Evolutionary conservation across 768 basidiomycete species (phyloP).

Genomic region (Amanita fuliginea): DNA sequence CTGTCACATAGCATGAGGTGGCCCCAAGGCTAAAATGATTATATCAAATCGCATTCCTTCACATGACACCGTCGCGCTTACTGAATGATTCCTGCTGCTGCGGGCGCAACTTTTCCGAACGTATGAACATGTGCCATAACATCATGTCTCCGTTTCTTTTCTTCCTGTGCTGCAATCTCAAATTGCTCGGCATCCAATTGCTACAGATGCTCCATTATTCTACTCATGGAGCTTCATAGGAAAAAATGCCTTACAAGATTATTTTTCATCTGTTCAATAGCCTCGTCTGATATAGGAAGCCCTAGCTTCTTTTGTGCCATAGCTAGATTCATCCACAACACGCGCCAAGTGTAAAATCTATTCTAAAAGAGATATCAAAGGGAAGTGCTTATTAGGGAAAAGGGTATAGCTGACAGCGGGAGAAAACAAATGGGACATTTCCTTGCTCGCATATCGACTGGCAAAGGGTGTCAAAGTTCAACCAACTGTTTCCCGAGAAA

Average conservation of each 20-base stretch:
- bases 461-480: not conserved
- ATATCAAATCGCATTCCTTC: not conserved
- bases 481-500: too few relatives aligned
- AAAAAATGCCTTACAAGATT: conserved; percentile 54
- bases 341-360: conserved; percentile 91
- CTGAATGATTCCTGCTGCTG: conserved; percentile 96
- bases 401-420: conserved; percentile 50
- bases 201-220: conserved; percentile 25
- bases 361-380: conserved; percentile 39
- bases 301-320: conserved; percentile 96
- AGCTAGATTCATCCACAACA: conserved; percentile 93
- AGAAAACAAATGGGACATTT: conserved; percentile 98
- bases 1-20: conserved; percentile 98
- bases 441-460: conserved; percentile 98
- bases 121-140: conserved; percentile 99
- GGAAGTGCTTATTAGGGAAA: not conserved
- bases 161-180: conserved; percentile 82
- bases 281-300: conserved; percentile 78
- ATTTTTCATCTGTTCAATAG: conserved; percentile 90
- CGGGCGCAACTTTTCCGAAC: conserved; percentile 87
- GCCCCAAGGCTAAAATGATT: conserved; percentile 62
- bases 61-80: conserved; percentile 21
- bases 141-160: conserved; percentile 96
- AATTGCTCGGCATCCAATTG: conserved; percentile 83
- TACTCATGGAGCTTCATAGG: not conserved